These are phyloP conservation scores for Ascochyta viciae-villosae DNA, from an alignment of 2,329 filamentous ascomycete species.

Conservation along the genomic window DNA sequence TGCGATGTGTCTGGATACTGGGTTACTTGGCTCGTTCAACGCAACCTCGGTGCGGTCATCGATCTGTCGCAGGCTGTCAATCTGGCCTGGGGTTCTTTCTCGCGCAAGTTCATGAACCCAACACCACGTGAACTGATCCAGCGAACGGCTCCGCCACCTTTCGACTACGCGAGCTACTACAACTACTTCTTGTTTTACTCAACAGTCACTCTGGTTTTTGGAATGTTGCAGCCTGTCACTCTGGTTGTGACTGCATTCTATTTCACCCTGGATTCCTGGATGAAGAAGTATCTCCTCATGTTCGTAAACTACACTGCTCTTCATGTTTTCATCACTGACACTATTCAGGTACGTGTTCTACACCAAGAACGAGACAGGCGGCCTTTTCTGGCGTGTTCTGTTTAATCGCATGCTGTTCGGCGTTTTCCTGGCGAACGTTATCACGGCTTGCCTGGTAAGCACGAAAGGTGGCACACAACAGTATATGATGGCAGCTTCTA, in stretches of 20 bases:
- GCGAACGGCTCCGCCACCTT: slow-evolving; percentile 86
- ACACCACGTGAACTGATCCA: slow-evolving; percentile 93
- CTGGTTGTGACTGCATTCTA: slow-evolving; percentile 87
- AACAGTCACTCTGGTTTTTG: slow-evolving; percentile 86
- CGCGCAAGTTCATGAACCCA: slow-evolving; percentile 82
- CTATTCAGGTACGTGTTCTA: slow-evolving; percentile 76
- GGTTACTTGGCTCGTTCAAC: slow-evolving; percentile 79
- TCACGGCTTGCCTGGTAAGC: slow-evolving; percentile 79
- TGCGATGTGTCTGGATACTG: slow-evolving; percentile 88
- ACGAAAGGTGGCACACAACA: slow-evolving; percentile 62
- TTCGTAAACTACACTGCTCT: slow-evolving; percentile 49
- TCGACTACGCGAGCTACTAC: slow-evolving; percentile 97
- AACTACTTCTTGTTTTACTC: slow-evolving; percentile 97
- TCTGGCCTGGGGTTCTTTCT: slow-evolving; percentile 82
- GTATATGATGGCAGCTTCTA: slow-evolving; percentile 66
- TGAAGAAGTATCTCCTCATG: slow-evolving; percentile 94
- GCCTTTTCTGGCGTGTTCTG: slow-evolving; percentile 87
- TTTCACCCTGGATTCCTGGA: slow-evolving; percentile 82
- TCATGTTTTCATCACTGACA: slow-evolving; percentile 13
- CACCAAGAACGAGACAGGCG: slow-evolving; percentile 95
- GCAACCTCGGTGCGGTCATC: slow-evolving; percentile 90
- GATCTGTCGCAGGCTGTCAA: slow-evolving; percentile 91
- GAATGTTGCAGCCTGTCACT: slow-evolving; percentile 84
- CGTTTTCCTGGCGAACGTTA: slow-evolving; percentile 76
- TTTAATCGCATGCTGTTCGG: slow-evolving; percentile 94